Evolutionary conservation across 78 protist genomes (phyloP), one percentile per base, ranked within the genome.

Genomic region (Tieghemostelium lacteum): DNA sequence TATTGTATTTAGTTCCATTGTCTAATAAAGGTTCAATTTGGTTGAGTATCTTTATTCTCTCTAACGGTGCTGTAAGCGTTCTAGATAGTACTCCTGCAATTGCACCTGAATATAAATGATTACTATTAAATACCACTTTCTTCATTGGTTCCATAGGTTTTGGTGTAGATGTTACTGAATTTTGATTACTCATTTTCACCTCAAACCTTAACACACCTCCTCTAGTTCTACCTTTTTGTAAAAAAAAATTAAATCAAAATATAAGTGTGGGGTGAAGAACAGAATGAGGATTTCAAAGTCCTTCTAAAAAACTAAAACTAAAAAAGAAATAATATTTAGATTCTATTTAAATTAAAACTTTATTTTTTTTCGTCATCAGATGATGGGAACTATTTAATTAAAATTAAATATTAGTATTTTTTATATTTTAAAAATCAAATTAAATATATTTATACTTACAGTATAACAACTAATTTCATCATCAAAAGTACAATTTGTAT

Each of bases 31-130:
- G 70, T 55, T 66, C 70, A 67, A 83, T 71, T 45, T 88, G 94
- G 65, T 71, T 75, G 45, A 88, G 57, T 39, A 64, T 52, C 50
- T 72, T 70, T 36, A 89, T 19, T 62, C 89, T 40, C 14, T 89
- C 94, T 14, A 89, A 52, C 28, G 94, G 94, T 75, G 94, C 94
- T 14, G 94, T 89, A 8, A 75, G 29, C 31, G 94, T 89, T 58
- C 94, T 66, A 10, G 77, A 62, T 8, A 65, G 45, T 17, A 80
- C 80, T 70, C 94, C 94, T 26, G 94, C 88, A 26, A 85, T 34
- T 0, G 61, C 72, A 28, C 94, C 93, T 6, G 93, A n/a, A 28
- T 50, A 58, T 20, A 86, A 63, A 63, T 75, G 49, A 31, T 54
- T 71, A 5, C 8, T n/a, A n/a, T 57, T 17, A 57, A 57, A 57